A percentile compares a stretch with the other conserved stretches of the same genome.
Conservation (phyloP, 2,329 filamentous ascomycete genomes). For the Cladosporium austrohemisphaericum region DNA sequence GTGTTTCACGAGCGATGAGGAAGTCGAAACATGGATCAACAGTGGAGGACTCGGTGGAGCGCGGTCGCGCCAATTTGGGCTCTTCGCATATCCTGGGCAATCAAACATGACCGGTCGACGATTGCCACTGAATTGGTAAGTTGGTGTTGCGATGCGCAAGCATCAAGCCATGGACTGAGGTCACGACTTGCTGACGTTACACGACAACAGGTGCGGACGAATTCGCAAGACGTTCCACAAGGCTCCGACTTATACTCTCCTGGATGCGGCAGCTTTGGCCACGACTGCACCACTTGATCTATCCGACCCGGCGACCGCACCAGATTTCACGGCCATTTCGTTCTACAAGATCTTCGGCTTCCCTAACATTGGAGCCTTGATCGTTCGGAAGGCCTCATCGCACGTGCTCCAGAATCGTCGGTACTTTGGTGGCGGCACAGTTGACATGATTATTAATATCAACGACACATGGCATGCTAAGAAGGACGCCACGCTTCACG, state of each 20-base stretch:
- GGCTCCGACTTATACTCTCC: constrained; percentile 46
- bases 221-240: constrained; percentile 34
- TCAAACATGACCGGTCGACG: constrained; percentile 40
- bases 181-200: constrained; percentile 22
- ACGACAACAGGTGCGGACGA: constrained; percentile 26
- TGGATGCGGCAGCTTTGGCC: constrained; percentile 63
- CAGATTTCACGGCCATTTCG: constrained; percentile 59
- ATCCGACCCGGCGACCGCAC: constrained; percentile 48
- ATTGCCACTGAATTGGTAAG: constrained; percentile 34
- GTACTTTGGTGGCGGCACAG: constrained; percentile 68
- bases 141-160: constrained; percentile 3
- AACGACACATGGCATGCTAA: constrained; percentile 54
- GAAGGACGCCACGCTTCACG: constrained; percentile 53
- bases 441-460: constrained; percentile 55
- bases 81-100: constrained; percentile 39
- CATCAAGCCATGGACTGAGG: constrained; percentile 4
- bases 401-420: constrained; percentile 53
- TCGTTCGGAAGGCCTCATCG: constrained; percentile 55
- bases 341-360: constrained; percentile 68
- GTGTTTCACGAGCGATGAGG: constrained; percentile 39
- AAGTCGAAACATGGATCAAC: constrained; percentile 45
- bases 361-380: constrained; percentile 58
- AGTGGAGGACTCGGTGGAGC: constrained; percentile 29
- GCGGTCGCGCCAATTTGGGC: constrained; percentile 32
- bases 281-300: constrained; percentile 59